These are phyloP conservation scores for Saccharomycopsis oosterbeekiorum DNA, from an alignment of 805 yeast species.

Conservation along the genomic window DNA sequence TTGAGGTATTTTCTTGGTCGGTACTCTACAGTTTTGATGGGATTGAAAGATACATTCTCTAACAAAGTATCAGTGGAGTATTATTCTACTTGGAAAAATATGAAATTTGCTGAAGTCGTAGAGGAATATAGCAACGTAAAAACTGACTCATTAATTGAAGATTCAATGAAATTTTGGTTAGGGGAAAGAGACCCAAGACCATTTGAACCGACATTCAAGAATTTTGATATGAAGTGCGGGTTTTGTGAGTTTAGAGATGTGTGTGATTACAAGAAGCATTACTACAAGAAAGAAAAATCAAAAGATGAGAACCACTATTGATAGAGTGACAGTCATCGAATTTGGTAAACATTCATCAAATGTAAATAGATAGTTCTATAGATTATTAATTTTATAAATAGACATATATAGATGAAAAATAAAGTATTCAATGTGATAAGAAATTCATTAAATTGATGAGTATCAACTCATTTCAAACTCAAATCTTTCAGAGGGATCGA, in stretches of 20 bases:
- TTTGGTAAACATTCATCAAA: background rate
- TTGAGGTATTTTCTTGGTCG: constrained; percentile 47
- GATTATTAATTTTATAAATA: no score
- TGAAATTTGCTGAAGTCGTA: constrained; percentile 32
- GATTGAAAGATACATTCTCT: constrained; percentile 28
- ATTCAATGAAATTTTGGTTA: constrained; percentile 44
- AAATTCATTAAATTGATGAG: no score
- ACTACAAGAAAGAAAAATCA: background rate
- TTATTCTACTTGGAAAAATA: constrained; percentile 36
- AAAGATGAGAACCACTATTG: background rate
- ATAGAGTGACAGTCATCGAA: background rate
- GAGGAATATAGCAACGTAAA: constrained; percentile 30
- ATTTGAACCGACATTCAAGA: constrained; percentile 27
- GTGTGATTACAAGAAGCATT: constrained; percentile 31
- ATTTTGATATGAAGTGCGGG: constrained; percentile 36
- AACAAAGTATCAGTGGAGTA: constrained; percentile 34
- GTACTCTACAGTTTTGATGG: constrained; percentile 35
- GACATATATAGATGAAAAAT: no score
- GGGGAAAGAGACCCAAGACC: constrained; percentile 44
- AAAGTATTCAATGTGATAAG: no score
- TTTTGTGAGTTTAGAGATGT: constrained; percentile 42
- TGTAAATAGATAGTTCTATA: background rate
- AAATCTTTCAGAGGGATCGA: constrained; percentile 5
- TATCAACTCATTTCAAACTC: background rate
- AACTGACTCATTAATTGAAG: constrained; percentile 25